Base-by-base conservation (phyloP, 805 yeast species). In the Lipomyces sp. region DNA sequence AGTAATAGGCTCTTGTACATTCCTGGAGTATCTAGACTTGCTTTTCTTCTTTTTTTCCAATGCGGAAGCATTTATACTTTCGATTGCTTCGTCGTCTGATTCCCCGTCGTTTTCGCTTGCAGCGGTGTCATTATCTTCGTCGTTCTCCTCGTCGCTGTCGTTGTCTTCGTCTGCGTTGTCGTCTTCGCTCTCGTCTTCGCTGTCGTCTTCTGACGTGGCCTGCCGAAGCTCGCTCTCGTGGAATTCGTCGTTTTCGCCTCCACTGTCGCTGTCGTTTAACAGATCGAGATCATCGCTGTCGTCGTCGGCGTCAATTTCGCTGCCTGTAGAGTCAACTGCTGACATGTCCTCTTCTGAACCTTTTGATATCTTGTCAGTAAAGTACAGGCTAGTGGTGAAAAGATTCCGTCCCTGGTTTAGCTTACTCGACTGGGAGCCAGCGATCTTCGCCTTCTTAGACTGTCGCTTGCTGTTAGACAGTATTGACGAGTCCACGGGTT, bases 21-120 rank as follows among this genome's bases (percentile, higher is more conserved):
- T n/a, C n/a, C n/a, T n/a, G n/a, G n/a, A n/a, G n/a, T 21, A 49
- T 59, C 22, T 49, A 50, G 13, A 39, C 47, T 36, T 47, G 47
- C 48, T 43, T 22, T 34, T 57, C 29, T 56, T 43, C 43, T 36
- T 48, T 36, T 42, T 55, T n/a, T 50, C 47, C 6, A 36, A 44
- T 21, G 51, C 61, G 4, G 51, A 51, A 4, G 40, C 38, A 22
- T 53, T 55, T 21, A 47, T 53, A 11, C 48, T 28, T 31, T 53
- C 65, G 16, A 52, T 66, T 11, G 59, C 64, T 2, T 49, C 57
- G 42, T 56, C 53, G 19, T 34, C 46, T 14, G 39, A 43, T 16
- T 47, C 61, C 28, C 38, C 37, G 21, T 52, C 61, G 36, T 53
- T 60, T 39, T 49, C 60, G n/a, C n/a, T n/a, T n/a, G n/a, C n/a